Percentiles rank a stretch among this genome's conserved stretches.
Conservation (phyloP, 768 basidiomycete species). For the Russula earlei region DNA sequence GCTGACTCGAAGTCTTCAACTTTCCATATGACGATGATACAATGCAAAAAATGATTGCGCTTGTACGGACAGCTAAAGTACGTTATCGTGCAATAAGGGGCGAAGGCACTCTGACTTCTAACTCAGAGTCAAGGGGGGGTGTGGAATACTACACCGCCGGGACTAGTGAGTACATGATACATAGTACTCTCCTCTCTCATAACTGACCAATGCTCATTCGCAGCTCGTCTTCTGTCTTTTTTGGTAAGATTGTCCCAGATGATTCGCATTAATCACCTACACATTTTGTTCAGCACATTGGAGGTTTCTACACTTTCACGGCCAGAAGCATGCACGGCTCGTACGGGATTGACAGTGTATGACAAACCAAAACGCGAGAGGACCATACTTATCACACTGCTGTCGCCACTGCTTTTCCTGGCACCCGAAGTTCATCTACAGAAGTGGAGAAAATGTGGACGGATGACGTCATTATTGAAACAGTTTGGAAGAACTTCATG, state of each 20-base stretch:
- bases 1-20: constrained; percentile 14
- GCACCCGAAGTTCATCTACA: constrained; percentile 16
- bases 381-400: constrained; percentile 7
- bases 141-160: background rate
- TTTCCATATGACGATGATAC: constrained; percentile 7
- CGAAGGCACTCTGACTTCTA: background rate
- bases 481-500: constrained; percentile 10
- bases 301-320: constrained; percentile 16
- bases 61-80: constrained; percentile 10
- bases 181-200: background rate
- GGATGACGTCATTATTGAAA: constrained; percentile 8
- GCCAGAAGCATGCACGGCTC: constrained; percentile 14
- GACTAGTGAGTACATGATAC: background rate
- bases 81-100: background rate
- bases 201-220: background rate
- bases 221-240: constrained; percentile 17
- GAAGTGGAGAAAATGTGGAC: constrained; percentile 14
- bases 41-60: constrained; percentile 5
- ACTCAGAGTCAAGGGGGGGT: background rate
- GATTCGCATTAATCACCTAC: background rate
- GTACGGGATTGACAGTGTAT: constrained; percentile 4
- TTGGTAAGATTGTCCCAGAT: constrained; percentile 12
- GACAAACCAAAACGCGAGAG: background rate
- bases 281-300: constrained; percentile 8
- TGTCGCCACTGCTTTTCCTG: constrained; percentile 14